Evolutionary conservation across 2,329 filamentous ascomycete species (phyloP).

Genomic region (Colletotrichum aenigma): DNA sequence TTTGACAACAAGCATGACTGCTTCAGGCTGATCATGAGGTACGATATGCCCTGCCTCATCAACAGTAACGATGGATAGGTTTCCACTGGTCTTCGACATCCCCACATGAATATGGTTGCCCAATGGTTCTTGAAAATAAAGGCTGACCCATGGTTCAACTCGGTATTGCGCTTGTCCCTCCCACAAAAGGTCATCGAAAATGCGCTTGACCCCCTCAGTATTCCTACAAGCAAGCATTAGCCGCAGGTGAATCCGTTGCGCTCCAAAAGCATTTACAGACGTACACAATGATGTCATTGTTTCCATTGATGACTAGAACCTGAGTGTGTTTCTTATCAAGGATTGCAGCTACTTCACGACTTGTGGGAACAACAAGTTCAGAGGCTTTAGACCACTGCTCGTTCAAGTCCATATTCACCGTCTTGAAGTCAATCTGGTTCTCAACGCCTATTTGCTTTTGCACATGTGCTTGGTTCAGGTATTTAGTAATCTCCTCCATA

Average conservation of each 20-base stretch:
- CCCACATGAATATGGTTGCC: neutral
- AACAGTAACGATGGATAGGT: neutral
- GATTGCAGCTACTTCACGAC: neutral
- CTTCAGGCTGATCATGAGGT: neutral
- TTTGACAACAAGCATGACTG: neutral
- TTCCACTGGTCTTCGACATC: neutral
- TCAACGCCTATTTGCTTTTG: neutral
- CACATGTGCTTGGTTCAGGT: neutral
- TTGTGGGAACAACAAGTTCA: neutral
- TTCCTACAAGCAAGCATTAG: neutral
- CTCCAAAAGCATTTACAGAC: neutral
- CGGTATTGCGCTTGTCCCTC: neutral
- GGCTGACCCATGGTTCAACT: neutral
- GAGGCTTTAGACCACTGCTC: neutral
- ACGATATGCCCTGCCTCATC: conserved; percentile 6
- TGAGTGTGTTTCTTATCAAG: neutral
- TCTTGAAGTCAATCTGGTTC: neutral
- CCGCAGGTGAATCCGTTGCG: neutral
- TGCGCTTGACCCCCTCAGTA: neutral
- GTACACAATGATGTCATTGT: conserved; percentile 2
- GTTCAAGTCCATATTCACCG: neutral
- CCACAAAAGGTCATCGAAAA: neutral
- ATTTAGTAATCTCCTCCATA: neutral
- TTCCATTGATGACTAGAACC: conserved; percentile 10
- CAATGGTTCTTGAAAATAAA: neutral